Evolutionary conservation across 352 stramenopile species (phyloP).

Genomic region (Aphanomyces invadans): DNA sequence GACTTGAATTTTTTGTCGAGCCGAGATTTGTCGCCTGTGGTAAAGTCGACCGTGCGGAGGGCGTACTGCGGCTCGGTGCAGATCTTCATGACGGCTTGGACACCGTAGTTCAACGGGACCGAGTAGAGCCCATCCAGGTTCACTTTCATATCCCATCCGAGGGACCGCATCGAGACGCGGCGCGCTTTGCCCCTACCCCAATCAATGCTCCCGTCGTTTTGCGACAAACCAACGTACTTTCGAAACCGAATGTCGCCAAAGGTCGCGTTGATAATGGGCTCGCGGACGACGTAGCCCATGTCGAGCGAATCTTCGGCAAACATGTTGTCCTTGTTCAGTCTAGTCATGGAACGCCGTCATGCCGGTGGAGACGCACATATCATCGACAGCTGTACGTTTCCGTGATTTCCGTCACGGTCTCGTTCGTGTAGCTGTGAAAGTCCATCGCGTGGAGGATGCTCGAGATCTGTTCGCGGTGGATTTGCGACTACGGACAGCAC

Average conservation of each 20-base stretch:
- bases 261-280: slow-evolving; percentile 86
- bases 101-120: slow-evolving; percentile 81
- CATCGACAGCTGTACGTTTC: slow-evolving; percentile 39
- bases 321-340: slow-evolving; percentile 82
- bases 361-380: background rate
- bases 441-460: slow-evolving; percentile 77
- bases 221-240: too few species aligned
- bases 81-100: slow-evolving; percentile 86
- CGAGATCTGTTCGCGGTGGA: slow-evolving; percentile 79
- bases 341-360: slow-evolving; percentile 24
- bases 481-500: slow-evolving; percentile 72
- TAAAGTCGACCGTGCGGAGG: slow-evolving; percentile 76
- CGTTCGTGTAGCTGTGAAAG: slow-evolving; percentile 76
- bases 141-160: slow-evolving; percentile 86
- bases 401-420: slow-evolving; percentile 80
- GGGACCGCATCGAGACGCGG: slow-evolving; percentile 78
- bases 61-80: slow-evolving; percentile 81
- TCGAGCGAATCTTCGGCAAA: slow-evolving; percentile 76
- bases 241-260: slow-evolving; percentile 85
- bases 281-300: slow-evolving; percentile 80
- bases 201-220: too few species aligned
- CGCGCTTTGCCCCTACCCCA: slow-evolving; percentile 58
- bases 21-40: slow-evolving; percentile 7
- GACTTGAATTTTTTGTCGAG: slow-evolving; percentile 5
- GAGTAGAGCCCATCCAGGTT: slow-evolving; percentile 84